Base-by-base conservation (phyloP, 2,329 filamentous ascomycete genomes). In the Myriosclerotinia duriaeana region DNA sequence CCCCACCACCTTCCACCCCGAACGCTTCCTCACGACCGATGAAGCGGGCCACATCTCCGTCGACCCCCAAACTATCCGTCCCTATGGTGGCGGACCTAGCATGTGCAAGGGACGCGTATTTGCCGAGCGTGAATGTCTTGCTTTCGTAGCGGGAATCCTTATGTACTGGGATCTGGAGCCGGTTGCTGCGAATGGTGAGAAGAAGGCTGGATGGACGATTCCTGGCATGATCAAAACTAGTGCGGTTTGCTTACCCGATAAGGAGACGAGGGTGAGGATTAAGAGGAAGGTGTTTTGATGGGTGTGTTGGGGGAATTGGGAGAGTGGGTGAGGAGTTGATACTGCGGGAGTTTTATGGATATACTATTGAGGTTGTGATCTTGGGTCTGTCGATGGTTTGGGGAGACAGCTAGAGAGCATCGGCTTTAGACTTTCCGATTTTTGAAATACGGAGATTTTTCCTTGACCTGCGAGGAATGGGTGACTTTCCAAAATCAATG, bases 101-200 rank as follows among this genome's bases (percentile, higher is more conserved):
- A 81, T 82, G 70, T 84, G 82, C 68, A 83, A 84, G 72, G 82
- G 82, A 3, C 77, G 81, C 15, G 75, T 76, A 2, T 83, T 85
- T 68, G 82, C 81, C 3, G 80, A 85, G 71, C 78, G 80, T 58
- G 79, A 83, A 71, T 79, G 81, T 22, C 70, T 87, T 53, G 75
- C 80, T 34, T 81, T 85, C 54, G 79, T 80, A 1, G 84, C 84
- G 20, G 79, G 81, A 1, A 79, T 87, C 30, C 72, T 87, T 26
- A 77, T 79, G 7, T 78, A 85, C 71, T 88, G 85, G 84, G 82
- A 87, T 53, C 80, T 87, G 66, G 77, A 82, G 64, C 79, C 83
- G 0, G 78, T 76, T 0, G 75, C 74, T 58, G 78, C 79, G 20
- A 68, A 68, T 30, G 77, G 76, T 8, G 61, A 64, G 26, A 54